Conservation (phyloP, 2,329 filamentous ascomycete species). For the Teratosphaeriaceae sp. region DNA sequence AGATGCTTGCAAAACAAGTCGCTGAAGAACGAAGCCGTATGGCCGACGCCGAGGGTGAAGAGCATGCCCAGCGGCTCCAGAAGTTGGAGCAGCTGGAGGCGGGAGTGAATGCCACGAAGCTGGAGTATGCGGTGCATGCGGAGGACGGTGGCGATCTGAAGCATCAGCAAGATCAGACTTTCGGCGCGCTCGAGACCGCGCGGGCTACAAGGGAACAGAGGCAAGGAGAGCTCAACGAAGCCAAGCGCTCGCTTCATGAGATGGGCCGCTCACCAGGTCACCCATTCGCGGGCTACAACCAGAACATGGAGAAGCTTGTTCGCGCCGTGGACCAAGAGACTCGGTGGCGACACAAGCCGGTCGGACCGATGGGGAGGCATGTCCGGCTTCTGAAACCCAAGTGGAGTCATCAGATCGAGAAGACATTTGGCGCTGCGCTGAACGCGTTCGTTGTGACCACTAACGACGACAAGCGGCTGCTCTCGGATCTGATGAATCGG, state of each 20-base stretch:
- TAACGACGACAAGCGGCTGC: constrained; percentile 64
- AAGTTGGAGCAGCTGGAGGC: constrained; percentile 46
- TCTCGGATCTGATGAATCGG: constrained; percentile 59
- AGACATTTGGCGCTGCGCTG: constrained; percentile 60
- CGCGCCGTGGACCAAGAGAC: constrained; percentile 61
- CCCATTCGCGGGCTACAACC: constrained; percentile 56
- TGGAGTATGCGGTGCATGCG: constrained; percentile 30
- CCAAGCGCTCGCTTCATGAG: constrained; percentile 45
- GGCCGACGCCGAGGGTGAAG: constrained; percentile 57
- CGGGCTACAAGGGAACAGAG: constrained; percentile 16
- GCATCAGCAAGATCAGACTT: constrained; percentile 22
- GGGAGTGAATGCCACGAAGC: constrained; percentile 41
- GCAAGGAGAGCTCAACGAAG: constrained; percentile 30
- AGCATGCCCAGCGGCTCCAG: constrained; percentile 54
- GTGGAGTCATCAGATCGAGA: constrained; percentile 81
- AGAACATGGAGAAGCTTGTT: constrained; percentile 57
- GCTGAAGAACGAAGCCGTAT: constrained; percentile 61
- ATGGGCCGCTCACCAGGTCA: constrained; percentile 54
- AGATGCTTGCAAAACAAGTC: constrained; percentile 41
- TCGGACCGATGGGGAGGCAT: constrained; percentile 77
- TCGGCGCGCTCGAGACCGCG: constrained; percentile 5
- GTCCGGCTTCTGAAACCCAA: constrained; percentile 69
- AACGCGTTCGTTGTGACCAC: constrained; percentile 76
- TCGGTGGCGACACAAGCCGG: constrained; percentile 63
- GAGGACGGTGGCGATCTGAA: constrained; percentile 30